Evolutionary conservation across 2,329 filamentous ascomycete genomes (phyloP).

Genomic region (Ophiostoma pallidulum): DNA sequence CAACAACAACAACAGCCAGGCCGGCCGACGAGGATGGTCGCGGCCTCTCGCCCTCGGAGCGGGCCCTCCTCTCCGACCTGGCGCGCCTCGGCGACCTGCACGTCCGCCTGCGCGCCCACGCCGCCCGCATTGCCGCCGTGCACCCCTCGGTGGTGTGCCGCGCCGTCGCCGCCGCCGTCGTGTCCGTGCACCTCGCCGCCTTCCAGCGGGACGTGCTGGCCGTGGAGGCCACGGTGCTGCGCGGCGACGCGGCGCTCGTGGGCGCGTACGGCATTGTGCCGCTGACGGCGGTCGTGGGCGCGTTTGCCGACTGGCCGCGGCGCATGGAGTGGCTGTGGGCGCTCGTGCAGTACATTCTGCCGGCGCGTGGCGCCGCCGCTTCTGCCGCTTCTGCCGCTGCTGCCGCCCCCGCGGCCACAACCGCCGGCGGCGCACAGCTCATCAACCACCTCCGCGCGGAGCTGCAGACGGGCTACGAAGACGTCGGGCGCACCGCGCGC

Average conservation of each 20-base stretch:
- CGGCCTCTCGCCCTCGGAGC: slow-evolving; percentile 66
- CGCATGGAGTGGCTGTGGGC: slow-evolving; percentile 80
- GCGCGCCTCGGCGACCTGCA: slow-evolving; percentile 72
- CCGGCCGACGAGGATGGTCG: slow-evolving; percentile 29
- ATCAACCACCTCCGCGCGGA: slow-evolving; percentile 70
- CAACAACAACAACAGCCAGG: slow-evolving; percentile 7
- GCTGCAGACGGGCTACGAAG: slow-evolving; percentile 77
- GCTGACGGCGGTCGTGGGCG: slow-evolving; percentile 69
- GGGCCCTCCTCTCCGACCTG: slow-evolving; percentile 67
- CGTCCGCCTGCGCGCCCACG: slow-evolving; percentile 57
- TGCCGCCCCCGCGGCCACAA: slow-evolving; percentile 14
- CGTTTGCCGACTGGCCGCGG: slow-evolving; percentile 81
- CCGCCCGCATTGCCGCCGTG: slow-evolving; percentile 54
- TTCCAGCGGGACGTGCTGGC: slow-evolving; percentile 80
- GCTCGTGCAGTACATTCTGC: slow-evolving; percentile 58
- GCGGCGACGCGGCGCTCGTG: slow-evolving; percentile 66
- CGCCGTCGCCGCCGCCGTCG: slow-evolving; percentile 72
- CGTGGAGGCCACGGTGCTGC: slow-evolving; percentile 70
- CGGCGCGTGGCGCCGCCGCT: slow-evolving; percentile 15
- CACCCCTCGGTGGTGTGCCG: slow-evolving; percentile 80
- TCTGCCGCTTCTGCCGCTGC: slow-evolving; percentile 11
- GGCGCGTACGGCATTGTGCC: slow-evolving; percentile 92
- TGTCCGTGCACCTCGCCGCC: slow-evolving; percentile 61
- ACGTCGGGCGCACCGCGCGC: slow-evolving; percentile 68
- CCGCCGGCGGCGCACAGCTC: slow-evolving; percentile 49